Evolutionary conservation across 768 basidiomycete species (phyloP), one percentile per base, ranked within the genome.

Genomic region (Amanita thiersii): DNA sequence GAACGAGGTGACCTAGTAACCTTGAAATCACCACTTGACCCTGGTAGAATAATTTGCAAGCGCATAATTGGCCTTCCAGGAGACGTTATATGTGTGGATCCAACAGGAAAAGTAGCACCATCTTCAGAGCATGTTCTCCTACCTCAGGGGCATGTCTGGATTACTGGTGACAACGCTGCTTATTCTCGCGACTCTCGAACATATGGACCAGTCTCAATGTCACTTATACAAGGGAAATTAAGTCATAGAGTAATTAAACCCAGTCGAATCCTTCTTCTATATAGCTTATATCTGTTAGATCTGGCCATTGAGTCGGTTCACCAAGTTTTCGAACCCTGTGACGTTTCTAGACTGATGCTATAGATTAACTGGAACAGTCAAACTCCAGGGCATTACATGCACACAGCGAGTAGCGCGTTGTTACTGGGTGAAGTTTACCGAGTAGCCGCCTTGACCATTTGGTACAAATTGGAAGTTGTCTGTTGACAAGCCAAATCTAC

Each of bases 401-500:
- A 36, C 37, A 36, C 11, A 33, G 18, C 25, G 19, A 40, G 11
- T 12, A 35, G 32, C 21, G 26, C 12, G 9, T 31, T 23, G 25
- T 37, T 34, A 41, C 21, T 21, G 72, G 33, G 65, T 66, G 56
- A 98, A 96, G 52, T 87, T 86, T 75, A 98, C 78, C 1, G 85
- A 86, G 65, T 97, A 98, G 0, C 94, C 91, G n/a, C 94, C 94
- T 47, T 91, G 81, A 4, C 83, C 88, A 49, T 94, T 93, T 12
- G 89, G 89, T 46, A 81, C 81, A 53, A 99, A 89, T 63, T 98
- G 86, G 73, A 98, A 98, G 64, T 94, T 98, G 56, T 98, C 82
- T 0, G 93, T 97, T 10, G 85, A 91, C 48, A 98, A 59, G 12
- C 96, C 94, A 55, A 98, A 98, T 46, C 86, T 87, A 2, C 90